These are phyloP conservation scores for Cladorrhinum sp. DNA, from an alignment of 2,329 filamentous ascomycete species.

Conservation along the genomic window DNA sequence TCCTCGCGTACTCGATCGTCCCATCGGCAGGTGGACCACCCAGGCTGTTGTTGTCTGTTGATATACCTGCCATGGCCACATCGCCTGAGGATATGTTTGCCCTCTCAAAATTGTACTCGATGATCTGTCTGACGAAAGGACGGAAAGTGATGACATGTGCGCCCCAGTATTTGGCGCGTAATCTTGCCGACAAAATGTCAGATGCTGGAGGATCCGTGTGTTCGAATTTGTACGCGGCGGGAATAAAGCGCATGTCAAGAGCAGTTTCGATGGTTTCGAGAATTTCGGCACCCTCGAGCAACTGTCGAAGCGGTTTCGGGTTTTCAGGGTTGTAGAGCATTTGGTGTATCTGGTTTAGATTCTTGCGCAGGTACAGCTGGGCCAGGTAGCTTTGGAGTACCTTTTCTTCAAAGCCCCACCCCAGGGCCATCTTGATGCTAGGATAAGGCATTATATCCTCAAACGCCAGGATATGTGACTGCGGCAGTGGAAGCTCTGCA, in stretches of 20 bases:
- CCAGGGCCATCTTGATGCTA: conserved; percentile 46
- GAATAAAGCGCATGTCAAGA: conserved; percentile 43
- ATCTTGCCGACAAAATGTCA: conserved; percentile 76
- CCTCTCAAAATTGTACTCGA: conserved; percentile 42
- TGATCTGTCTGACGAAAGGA: conserved; percentile 62
- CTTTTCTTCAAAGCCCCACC: conserved; percentile 43
- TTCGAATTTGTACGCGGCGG: conserved; percentile 52
- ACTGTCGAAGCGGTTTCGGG: conserved; percentile 14
- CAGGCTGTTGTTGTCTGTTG: conserved; percentile 8
- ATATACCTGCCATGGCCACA: conserved; percentile 16
- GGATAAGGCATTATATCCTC: conserved; percentile 67
- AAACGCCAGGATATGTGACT: conserved; percentile 59
- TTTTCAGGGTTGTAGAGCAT: conserved; percentile 51
- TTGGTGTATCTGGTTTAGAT: conserved; percentile 61
- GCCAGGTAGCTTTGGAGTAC: conserved; percentile 60
- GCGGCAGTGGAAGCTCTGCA: conserved; percentile 71
- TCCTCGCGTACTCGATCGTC: conserved; percentile 53
- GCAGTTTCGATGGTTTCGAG: conserved; percentile 41
- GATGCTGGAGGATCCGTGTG: conserved; percentile 67
- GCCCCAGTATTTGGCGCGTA: conserved; percentile 93
- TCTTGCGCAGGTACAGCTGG: conserved; percentile 62
- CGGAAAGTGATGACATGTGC: conserved; percentile 86
- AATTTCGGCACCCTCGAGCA: conserved; percentile 34
- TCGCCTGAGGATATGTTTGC: not conserved
- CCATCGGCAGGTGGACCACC: conserved; percentile 17